Conservation (phyloP, 2,329 filamentous ascomycete species). For the Bipolaris bicolor region DNA sequence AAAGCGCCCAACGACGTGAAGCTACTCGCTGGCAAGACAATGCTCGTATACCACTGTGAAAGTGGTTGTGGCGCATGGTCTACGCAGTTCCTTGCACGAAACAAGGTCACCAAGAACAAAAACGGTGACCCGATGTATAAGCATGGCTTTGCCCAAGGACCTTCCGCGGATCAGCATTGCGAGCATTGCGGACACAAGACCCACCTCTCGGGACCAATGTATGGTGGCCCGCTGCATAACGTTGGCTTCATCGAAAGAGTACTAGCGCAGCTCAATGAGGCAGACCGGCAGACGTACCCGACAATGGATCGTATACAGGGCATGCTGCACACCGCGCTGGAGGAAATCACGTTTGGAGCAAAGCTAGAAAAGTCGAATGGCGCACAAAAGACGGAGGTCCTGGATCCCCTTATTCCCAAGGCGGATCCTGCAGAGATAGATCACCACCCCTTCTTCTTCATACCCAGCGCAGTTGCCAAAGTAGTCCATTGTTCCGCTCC, state of each 20-base stretch:
- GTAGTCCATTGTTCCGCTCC: slow-evolving; percentile 81
- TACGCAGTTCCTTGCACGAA: slow-evolving; percentile 77
- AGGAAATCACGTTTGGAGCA: slow-evolving; percentile 63
- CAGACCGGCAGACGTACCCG: slow-evolving; percentile 73
- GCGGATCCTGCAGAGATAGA: slow-evolving; percentile 60
- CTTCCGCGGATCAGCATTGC: slow-evolving; percentile 70
- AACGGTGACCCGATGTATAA: slow-evolving; percentile 75
- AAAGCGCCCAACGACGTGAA: slow-evolving; percentile 87
- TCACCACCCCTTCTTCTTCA: slow-evolving; percentile 83
- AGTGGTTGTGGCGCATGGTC: slow-evolving; percentile 90
- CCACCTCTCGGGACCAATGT: slow-evolving; percentile 94
- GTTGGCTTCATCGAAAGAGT: slow-evolving; percentile 80
- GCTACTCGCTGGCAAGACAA: slow-evolving; percentile 86
- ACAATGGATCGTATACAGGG: slow-evolving; percentile 84
- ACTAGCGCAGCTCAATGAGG: slow-evolving; percentile 71
- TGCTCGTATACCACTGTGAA: slow-evolving; percentile 92
- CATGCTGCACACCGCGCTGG: slow-evolving; percentile 86
- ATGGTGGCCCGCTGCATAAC: slow-evolving; percentile 86
- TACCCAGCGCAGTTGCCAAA: slow-evolving; percentile 74
- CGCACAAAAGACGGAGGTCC: slow-evolving; percentile 25
- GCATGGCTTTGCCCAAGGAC: slow-evolving; percentile 74
- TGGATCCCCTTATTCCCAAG: slow-evolving; percentile 50
- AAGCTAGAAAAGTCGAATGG: slow-evolving; percentile 26
- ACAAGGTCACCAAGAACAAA: slow-evolving; percentile 70
- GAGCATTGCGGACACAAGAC: slow-evolving; percentile 85